Conservation (phyloP, 1,284 basidiomycete genomes). For the Megacollybia platyphylla region DNA sequence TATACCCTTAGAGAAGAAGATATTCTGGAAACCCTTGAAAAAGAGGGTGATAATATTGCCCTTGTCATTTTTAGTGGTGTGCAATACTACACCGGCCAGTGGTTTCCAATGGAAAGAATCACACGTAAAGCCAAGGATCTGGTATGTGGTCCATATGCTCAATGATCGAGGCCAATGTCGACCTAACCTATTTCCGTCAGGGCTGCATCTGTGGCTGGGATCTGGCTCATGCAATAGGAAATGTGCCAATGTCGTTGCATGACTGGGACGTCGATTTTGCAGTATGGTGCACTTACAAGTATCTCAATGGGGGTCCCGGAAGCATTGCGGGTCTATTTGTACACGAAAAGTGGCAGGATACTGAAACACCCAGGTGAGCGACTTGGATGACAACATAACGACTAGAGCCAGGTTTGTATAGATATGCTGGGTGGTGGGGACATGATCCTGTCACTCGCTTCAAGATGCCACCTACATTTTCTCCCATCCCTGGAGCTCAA, state of each 20-base stretch:
- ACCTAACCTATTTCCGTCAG: slow-evolving; percentile 22
- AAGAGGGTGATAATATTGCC: slow-evolving; percentile 68
- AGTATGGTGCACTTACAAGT: slow-evolving; percentile 98
- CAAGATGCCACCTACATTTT: slow-evolving; percentile 78
- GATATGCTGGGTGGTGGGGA: slow-evolving; percentile 97
- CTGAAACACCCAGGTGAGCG: slow-evolving; percentile 43
- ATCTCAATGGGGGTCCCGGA: slow-evolving; percentile 92
- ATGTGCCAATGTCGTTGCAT: slow-evolving; percentile 82
- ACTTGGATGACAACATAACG: slow-evolving; percentile 6
- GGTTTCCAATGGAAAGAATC: slow-evolving; percentile 79
- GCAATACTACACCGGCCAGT: slow-evolving; percentile 98
- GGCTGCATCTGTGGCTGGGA: slow-evolving; percentile 94
- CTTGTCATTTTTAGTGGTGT: slow-evolving; percentile 85
- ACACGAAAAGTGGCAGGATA: slow-evolving; percentile 69
- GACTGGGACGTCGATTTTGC: slow-evolving; percentile 96
- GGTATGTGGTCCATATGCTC: slow-evolving; percentile 25
- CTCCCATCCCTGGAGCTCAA: slow-evolving; percentile 79
- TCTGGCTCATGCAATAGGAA: slow-evolving; percentile 91
- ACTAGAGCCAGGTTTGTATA: slow-evolving; percentile 17
- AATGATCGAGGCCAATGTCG: background rate
- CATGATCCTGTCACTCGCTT: slow-evolving; percentile 84
- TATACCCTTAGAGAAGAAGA: slow-evolving; percentile 84
- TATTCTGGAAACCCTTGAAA: slow-evolving; percentile 68
- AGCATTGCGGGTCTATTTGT: slow-evolving; percentile 90
- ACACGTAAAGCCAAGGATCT: slow-evolving; percentile 75